Evolutionary conservation across 2,329 filamentous ascomycete genomes (phyloP), one percentile per base, ranked within the genome.

Genomic region (Ophiostoma pallidulum): DNA sequence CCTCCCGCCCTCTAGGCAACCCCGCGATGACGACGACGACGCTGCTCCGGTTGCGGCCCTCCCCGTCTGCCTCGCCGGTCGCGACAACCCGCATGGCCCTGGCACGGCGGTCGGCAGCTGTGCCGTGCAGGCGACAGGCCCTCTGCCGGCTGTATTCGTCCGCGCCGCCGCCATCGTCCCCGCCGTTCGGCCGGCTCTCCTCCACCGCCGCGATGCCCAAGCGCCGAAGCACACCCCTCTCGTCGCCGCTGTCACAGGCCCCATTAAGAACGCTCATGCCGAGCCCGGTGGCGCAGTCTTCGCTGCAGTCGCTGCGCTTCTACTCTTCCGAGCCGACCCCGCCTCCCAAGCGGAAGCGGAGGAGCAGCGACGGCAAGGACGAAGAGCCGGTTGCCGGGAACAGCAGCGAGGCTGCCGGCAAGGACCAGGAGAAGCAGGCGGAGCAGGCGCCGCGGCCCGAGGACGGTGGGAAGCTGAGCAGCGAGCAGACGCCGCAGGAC

Each of bases 141-240:
- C 31, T 35, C 29, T 24, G 16, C 14, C 45, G 49, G n/a, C 31
- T 51, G 41, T 39, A 48, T n/a, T 42, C 49, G 12, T 42, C 49
- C 3, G 9, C 20, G 9, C 63, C 66, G 50, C 63, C 66, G 46
- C 68, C 70, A 51, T 41, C 37, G n/a, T n/a, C n/a, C n/a, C n/a
- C n/a, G 4, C 20, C 42, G 32, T 32, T 26, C 35, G 4, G 42
- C 42, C 47, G 41, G 41, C 24, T 35, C 1, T 33, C 41, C 8
- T 44, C 47, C 5, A 19, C 40, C 4, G 33, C 20, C 8, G 10
- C 47, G 19, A 9, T 29, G 14, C 31, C 40, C 10, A 43, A 26
- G 28, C 13, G 32, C 14, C 43, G 33, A 28, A 26, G 41, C 39
- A 29, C 19, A 26, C 33, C 41, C 12, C n/a, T 47, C 22, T 14